Percentiles rank a stretch among this genome's conserved stretches.
These are phyloP conservation scores for Gastroboletus turbinatus DNA, from an alignment of 1,284 basidiomycete species.

Conservation along the genomic window DNA sequence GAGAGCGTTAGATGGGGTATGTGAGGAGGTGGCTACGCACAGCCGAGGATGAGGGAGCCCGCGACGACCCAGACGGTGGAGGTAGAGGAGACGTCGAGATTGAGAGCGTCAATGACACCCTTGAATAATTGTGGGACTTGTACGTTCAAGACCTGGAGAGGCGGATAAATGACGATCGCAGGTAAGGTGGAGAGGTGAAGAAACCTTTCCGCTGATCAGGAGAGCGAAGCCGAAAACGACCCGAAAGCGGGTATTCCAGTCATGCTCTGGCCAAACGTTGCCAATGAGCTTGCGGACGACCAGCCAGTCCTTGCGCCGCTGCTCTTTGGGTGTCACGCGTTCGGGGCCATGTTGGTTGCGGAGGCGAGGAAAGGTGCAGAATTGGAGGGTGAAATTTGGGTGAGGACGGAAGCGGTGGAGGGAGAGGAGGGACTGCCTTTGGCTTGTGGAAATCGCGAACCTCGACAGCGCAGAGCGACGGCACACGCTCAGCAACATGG, in stretches of 20 bases:
- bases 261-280: conserved; percentile 75
- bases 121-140: conserved; percentile 98
- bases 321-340: conserved; percentile 41
- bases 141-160: conserved; percentile 79
- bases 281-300: conserved; percentile 62
- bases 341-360: conserved; percentile 13
- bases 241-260: conserved; percentile 73
- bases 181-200: conserved; percentile 11
- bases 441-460: conserved; percentile 2
- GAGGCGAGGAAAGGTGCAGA: conserved; percentile 18
- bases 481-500: conserved; percentile 25
- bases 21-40: conserved; percentile 48
- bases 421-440: conserved; percentile 5
- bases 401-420: conserved; percentile 2
- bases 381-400: neutral
- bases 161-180: neutral
- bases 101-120: conserved; percentile 84
- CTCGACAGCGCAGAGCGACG: conserved; percentile 15
- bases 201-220: conserved; percentile 85
- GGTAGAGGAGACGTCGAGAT: conserved; percentile 75
- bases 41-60: conserved; percentile 87
- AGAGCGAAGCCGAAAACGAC: conserved; percentile 85
- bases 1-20: conserved; percentile 8
- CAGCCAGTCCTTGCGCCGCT: conserved; percentile 66
- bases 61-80: conserved; percentile 91